Percentiles rank a stretch among this genome's conserved stretches.
phyloP scores from a whole-genome alignment of 495 filamentous ascomycete species.

The Daldinia concentrica region DNA sequence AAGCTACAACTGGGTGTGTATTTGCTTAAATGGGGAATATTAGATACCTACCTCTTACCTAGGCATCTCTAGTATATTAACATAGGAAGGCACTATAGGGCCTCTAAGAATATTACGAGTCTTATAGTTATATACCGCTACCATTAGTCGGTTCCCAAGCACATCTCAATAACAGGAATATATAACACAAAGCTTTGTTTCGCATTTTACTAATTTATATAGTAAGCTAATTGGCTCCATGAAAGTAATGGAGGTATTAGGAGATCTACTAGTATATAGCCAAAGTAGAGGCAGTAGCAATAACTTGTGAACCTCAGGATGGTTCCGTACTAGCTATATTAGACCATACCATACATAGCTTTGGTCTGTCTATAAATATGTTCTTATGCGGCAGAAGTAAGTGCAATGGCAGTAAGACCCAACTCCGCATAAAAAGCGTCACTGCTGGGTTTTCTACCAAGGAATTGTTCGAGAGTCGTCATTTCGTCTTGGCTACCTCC shows the following conservation, averaged over 20 bases:
- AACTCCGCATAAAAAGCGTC: slow-evolving; percentile 81
- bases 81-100: too few relatives aligned
- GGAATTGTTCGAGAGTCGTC: slow-evolving; percentile 74
- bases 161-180: neutral
- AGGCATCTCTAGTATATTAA: too few relatives aligned
- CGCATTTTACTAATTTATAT: neutral
- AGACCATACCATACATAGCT: neutral
- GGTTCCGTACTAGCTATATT: neutral
- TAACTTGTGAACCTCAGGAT: neutral
- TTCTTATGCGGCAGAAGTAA: neutral
- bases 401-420: slow-evolving; percentile 56
- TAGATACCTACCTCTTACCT: too few relatives aligned
- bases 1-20: too few relatives aligned
- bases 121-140: too few relatives aligned
- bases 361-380: neutral
- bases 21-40: too few relatives aligned
- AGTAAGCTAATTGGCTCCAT: neutral
- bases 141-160: too few relatives aligned
- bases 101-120: too few relatives aligned
- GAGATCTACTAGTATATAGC: neutral
- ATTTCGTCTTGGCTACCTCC: slow-evolving; percentile 81
- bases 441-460: slow-evolving; percentile 74
- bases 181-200: neutral
- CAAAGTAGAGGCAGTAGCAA: neutral
- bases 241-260: neutral